These are phyloP conservation scores for Aspergillus neoniger DNA, from an alignment of 2,329 filamentous ascomycete genomes.

Conservation along the genomic window DNA sequence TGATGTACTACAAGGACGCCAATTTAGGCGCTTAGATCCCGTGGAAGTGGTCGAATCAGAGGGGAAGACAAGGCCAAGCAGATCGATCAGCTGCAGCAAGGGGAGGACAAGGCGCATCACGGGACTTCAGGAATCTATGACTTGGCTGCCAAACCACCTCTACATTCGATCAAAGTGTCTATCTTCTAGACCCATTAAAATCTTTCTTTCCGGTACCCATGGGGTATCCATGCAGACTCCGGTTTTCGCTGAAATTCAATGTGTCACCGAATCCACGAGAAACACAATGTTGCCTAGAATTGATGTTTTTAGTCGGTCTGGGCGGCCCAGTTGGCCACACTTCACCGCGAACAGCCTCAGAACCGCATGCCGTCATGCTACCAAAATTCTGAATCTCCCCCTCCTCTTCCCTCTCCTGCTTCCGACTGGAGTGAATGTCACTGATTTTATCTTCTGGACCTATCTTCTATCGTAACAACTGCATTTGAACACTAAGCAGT, in stretches of 20 bases:
- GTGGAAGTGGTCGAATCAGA: not conserved
- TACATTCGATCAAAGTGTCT: not conserved
- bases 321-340: conserved; percentile 2
- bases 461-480: not conserved
- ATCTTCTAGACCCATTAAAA: not conserved
- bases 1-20: not conserved
- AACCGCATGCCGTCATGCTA: conserved; percentile 13
- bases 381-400: not conserved
- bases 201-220: not conserved
- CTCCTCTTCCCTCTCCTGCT: not conserved
- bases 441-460: not conserved
- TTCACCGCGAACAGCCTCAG: not conserved
- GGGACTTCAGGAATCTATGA: not conserved
- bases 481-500: not conserved
- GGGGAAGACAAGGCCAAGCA: not conserved
- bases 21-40: not conserved
- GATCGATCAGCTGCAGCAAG: not conserved
- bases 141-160: not conserved
- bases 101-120: not conserved
- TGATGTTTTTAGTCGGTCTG: not conserved
- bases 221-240: not conserved
- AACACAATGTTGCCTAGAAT: not conserved
- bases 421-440: not conserved
- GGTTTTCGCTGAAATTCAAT: not conserved
- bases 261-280: not conserved